These are phyloP conservation scores for Aspergillus aculeatinus DNA, from an alignment of 2,329 filamentous ascomycete genomes.

Conservation along the genomic window DNA sequence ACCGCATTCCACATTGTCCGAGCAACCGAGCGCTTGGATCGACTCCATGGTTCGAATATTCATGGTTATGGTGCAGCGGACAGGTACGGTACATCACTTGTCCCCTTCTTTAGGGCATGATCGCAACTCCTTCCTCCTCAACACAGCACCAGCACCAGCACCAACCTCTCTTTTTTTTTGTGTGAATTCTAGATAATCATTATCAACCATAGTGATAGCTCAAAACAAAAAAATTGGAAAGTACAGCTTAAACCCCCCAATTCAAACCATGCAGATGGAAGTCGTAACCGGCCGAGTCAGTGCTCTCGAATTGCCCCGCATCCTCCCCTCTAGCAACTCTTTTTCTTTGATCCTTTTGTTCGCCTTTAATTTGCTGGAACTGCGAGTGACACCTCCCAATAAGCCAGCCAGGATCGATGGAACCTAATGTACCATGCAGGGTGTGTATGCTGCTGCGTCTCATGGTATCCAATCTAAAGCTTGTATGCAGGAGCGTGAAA, in stretches of 20 bases:
- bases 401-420: background rate
- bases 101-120: background rate
- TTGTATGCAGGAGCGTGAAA: slow-evolving; percentile 1
- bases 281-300: background rate
- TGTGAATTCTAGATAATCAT: background rate
- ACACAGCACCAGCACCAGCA: background rate
- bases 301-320: slow-evolving; percentile 15
- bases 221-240: too few species aligned
- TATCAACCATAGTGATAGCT: too few species aligned
- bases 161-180: background rate
- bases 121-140: background rate
- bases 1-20: slow-evolving; percentile 7
- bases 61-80: slow-evolving; percentile 1
- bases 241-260: background rate
- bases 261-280: background rate
- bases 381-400: slow-evolving; percentile 6
- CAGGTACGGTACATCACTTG: background rate
- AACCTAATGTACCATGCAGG: slow-evolving; percentile 15
- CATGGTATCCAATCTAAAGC: slow-evolving; percentile 17
- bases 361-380: background rate
- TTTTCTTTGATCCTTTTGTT: background rate
- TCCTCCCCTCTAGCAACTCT: slow-evolving; percentile 8
- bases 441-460: slow-evolving; percentile 13
- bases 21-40: slow-evolving; percentile 6
- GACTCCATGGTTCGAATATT: slow-evolving; percentile 2